These are phyloP conservation scores for Lizonia empirigonia DNA, from an alignment of 2,329 filamentous ascomycete genomes.

Conservation along the genomic window DNA sequence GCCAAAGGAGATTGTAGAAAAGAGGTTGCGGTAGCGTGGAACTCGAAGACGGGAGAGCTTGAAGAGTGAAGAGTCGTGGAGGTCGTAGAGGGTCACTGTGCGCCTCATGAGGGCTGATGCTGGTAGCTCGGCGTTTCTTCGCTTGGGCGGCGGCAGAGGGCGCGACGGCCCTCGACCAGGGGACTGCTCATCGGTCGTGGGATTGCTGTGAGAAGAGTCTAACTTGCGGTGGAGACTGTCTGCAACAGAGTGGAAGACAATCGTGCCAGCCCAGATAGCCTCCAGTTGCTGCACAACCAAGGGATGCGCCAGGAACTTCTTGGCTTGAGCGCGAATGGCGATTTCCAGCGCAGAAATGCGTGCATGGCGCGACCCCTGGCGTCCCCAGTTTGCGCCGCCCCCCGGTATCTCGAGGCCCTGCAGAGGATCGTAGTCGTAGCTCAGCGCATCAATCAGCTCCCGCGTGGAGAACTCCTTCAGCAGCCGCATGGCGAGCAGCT, in stretches of 20 bases:
- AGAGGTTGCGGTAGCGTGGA: slow-evolving; percentile 86
- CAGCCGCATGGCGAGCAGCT: slow-evolving; percentile 86
- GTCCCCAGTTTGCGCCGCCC: slow-evolving; percentile 32
- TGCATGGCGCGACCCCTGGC: slow-evolving; percentile 59
- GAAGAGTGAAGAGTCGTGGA: slow-evolving; percentile 85
- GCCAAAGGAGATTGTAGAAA: slow-evolving; percentile 86
- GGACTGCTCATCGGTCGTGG: slow-evolving; percentile 32
- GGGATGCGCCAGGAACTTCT: slow-evolving; percentile 89
- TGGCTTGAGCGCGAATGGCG: slow-evolving; percentile 89
- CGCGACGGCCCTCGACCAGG: slow-evolving; percentile 41
- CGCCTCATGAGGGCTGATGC: slow-evolving; percentile 61
- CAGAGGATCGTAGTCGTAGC: slow-evolving; percentile 92
- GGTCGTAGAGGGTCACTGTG: slow-evolving; percentile 87
- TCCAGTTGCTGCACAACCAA: slow-evolving; percentile 94
- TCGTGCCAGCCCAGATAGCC: slow-evolving; percentile 94
- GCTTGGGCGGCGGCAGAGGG: slow-evolving; percentile 33
- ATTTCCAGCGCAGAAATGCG: slow-evolving; percentile 91
- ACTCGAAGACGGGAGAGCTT: slow-evolving; percentile 90
- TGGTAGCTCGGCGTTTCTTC: slow-evolving; percentile 29
- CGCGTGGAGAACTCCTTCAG: slow-evolving; percentile 87
- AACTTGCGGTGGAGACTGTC: slow-evolving; percentile 78
- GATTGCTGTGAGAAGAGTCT: slow-evolving; percentile 39
- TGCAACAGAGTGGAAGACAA: slow-evolving; percentile 89
- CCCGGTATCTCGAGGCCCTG: slow-evolving; percentile 70
- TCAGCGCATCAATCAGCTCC: slow-evolving; percentile 90